phyloP scores from a whole-genome alignment of 768 basidiomycete species.

The Trametes sanguinea region DNA sequence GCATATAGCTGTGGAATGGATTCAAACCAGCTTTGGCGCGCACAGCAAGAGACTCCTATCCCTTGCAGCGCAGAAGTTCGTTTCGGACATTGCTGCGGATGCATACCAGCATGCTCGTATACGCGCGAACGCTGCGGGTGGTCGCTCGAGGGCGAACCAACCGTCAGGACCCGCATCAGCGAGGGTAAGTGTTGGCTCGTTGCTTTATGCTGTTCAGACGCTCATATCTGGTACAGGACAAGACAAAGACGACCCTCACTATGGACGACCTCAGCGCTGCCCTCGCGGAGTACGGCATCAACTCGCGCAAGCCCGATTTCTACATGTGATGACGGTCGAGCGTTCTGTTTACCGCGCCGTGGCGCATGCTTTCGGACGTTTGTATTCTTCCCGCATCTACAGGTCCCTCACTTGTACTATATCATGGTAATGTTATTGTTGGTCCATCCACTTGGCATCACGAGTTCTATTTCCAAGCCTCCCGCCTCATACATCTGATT shows the following conservation, averaged over 20 bases:
- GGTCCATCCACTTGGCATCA: no score
- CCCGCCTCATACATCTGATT: no score
- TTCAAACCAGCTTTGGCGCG: neutral
- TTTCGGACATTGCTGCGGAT: conserved; percentile 94
- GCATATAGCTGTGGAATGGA: neutral
- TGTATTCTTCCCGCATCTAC: conserved; percentile 7
- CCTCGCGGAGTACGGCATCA: conserved; percentile 94
- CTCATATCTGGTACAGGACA: conserved; percentile 53
- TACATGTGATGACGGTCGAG: conserved; percentile 54
- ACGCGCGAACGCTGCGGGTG: conserved; percentile 81
- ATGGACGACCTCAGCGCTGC: conserved; percentile 97
- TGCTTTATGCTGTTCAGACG: neutral
- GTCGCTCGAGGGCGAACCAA: conserved; percentile 65
- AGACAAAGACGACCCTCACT: conserved; percentile 89
- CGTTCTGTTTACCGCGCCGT: neutral
- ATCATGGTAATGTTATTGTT: conserved; percentile 19
- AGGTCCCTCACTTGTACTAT: conserved; percentile 21
- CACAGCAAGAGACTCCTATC: conserved; percentile 90
- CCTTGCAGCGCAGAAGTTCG: conserved; percentile 95
- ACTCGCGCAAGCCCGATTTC: conserved; percentile 91
- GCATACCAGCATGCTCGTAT: conserved; percentile 98
- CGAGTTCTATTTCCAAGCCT: no score
- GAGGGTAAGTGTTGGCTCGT: conserved; percentile 50
- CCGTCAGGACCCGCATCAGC: conserved; percentile 59
- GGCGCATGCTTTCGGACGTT: conserved; percentile 4